These are phyloP conservation scores for Phaeotremella skinneri DNA, from an alignment of 768 basidiomycete species.

Conservation along the genomic window DNA sequence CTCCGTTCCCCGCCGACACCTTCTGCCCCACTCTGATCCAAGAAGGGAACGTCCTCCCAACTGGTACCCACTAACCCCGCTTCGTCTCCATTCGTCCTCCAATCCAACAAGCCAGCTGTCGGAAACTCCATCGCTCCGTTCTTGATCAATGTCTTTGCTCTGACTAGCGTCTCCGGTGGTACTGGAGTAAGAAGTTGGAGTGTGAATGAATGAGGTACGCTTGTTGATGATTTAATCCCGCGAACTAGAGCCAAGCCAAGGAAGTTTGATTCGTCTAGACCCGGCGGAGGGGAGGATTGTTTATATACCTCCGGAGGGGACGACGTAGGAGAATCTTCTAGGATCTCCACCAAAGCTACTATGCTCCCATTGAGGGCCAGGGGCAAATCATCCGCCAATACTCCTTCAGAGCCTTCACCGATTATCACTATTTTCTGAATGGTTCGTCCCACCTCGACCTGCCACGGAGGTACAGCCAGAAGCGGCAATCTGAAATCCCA, in stretches of 20 bases:
- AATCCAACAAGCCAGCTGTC: constrained; percentile 82
- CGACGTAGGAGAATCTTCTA: constrained; percentile 39
- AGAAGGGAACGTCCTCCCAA: constrained; percentile 66
- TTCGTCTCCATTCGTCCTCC: constrained; percentile 52
- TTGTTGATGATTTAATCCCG: constrained; percentile 41
- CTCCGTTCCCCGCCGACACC: constrained; percentile 71
- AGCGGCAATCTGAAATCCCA: constrained; percentile 75
- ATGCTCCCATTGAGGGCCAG: constrained; percentile 75
- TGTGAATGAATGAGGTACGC: not conserved
- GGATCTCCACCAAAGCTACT: constrained; percentile 65
- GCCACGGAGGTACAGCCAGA: constrained; percentile 68
- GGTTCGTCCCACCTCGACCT: constrained; percentile 61
- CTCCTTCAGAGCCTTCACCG: constrained; percentile 76
- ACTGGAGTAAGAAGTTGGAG: constrained; percentile 82
- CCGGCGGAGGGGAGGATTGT: constrained; percentile 60
- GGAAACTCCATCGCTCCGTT: constrained; percentile 81
- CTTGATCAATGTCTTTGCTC: constrained; percentile 60
- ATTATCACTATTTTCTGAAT: constrained; percentile 66
- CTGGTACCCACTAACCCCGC: constrained; percentile 59
- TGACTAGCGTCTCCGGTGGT: constrained; percentile 56
- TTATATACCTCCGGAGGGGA: constrained; percentile 56
- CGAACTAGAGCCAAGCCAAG: constrained; percentile 77
- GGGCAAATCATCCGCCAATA: constrained; percentile 66
- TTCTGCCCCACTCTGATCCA: constrained; percentile 71
- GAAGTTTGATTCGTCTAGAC: constrained; percentile 64